Conservation (phyloP, 2,329 filamentous ascomycete genomes). For the Fusarium duplospermum region DNA sequence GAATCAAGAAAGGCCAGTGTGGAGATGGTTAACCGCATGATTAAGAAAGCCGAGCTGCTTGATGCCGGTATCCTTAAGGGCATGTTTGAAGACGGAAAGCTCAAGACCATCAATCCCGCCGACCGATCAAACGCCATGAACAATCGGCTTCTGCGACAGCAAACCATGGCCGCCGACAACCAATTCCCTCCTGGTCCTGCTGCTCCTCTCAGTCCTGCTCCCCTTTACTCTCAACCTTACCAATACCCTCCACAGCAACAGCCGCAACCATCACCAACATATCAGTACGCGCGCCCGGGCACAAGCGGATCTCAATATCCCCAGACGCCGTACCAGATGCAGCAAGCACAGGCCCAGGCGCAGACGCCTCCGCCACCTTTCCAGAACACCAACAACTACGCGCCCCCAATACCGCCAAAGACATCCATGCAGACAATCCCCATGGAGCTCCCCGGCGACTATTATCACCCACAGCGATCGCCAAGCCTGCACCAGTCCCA, state of each 20-base stretch:
- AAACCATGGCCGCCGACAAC: constrained; percentile 24
- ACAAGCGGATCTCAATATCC: constrained; percentile 31
- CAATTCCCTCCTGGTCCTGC: constrained; percentile 9
- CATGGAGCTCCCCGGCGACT: constrained; percentile 63
- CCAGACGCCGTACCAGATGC: constrained; percentile 34
- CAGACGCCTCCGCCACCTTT: constrained; percentile 37
- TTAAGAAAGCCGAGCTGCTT: constrained; percentile 77
- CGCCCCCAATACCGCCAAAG: constrained; percentile 44
- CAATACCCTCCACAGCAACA: constrained; percentile 27
- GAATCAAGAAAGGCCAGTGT: constrained; percentile 75
- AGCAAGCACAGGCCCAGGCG: constrained; percentile 25
- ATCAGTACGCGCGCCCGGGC: constrained; percentile 29
- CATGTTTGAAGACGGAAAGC: constrained; percentile 74
- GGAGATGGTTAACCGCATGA: constrained; percentile 74
- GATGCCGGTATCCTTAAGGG: constrained; percentile 73
- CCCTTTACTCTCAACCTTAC: constrained; percentile 42
- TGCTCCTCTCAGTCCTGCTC: constrained; percentile 20
- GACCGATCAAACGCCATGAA: constrained; percentile 55
- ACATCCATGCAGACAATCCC: constrained; percentile 40
- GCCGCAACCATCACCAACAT: constrained; percentile 42
- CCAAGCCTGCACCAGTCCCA: constrained; percentile 43
- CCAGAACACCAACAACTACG: constrained; percentile 20
- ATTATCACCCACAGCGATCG: constrained; percentile 55
- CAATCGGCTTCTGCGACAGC: constrained; percentile 53
- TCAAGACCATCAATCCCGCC: constrained; percentile 69